Evolutionary conservation across 169 alveolate species (phyloP).

Genomic region (Cystoisospora suis): DNA sequence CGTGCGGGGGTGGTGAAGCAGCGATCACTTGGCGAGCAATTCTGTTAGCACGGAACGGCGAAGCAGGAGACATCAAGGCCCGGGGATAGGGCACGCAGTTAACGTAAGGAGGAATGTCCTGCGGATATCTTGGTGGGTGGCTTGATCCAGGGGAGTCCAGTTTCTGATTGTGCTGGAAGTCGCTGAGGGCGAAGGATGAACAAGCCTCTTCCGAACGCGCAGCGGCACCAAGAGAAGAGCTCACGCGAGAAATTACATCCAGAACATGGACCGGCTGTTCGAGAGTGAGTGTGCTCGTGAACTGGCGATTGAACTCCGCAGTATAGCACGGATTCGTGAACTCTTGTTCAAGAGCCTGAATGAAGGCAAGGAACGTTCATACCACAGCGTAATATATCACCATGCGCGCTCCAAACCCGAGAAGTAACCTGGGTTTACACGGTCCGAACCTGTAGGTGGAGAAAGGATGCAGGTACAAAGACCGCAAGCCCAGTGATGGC

Average conservation of each 20-base stretch:
- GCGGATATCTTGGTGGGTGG: neutral
- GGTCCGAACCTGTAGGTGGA: no score
- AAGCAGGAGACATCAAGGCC: no score
- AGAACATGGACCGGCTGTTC: conserved; percentile 24
- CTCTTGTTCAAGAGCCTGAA: conserved; percentile 60
- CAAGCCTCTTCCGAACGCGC: no score
- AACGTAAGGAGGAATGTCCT: neutral
- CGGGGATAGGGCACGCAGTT: neutral
- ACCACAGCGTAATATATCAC: no score
- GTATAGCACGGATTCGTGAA: conserved; percentile 76
- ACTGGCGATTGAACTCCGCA: conserved; percentile 74
- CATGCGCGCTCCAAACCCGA: no score
- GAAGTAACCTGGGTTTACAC: no score
- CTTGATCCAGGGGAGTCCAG: neutral
- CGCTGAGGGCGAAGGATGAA: neutral
- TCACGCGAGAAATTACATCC: neutral
- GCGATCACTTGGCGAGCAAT: no score
- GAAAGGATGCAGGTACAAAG: no score
- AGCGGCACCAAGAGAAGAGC: no score
- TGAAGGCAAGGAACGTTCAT: neutral
- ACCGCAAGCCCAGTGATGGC: no score
- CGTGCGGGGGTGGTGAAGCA: no score
- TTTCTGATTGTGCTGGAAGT: neutral
- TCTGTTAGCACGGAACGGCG: no score
- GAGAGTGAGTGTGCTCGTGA: neutral